Evolutionary conservation across 2,329 filamentous ascomycete genomes (phyloP), one percentile per base, ranked within the genome.

Genomic region (Lachnellula occidentalis): DNA sequence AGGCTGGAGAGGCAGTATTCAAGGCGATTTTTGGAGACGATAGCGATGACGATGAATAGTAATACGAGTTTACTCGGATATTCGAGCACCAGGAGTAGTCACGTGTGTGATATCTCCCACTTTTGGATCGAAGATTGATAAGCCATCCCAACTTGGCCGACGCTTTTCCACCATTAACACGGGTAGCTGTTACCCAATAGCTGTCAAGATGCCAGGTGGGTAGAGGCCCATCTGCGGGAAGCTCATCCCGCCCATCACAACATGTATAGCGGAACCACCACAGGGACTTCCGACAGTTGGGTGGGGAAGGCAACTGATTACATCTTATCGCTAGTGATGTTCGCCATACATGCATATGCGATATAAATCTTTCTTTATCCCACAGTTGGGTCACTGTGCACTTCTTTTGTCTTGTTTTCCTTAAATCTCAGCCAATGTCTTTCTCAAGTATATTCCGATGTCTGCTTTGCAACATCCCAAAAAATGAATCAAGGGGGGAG

Each of bases 21-120:
- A 89, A 83, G 62, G 89, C 90, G n/a, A 91, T 97, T 31, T 97
- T 97, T 78, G 92, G 92, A 5, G 90, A 91, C 68, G 88, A 88
- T 66, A 86, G 87, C 60, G 87, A 90, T 63, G 86, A 90, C 43
- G 67, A 67, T 34, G 53, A 60, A 36, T 50, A 36, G 21, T 49
- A 19, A 43, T 11, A 34, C 27, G 19, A 12, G 41, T 41, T 12
- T 47, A 27, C n/a, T 41, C n/a, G 12, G 12, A 43, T 19, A 21
- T 43, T 7, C n/a, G 12, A 22, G 19, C 7, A 17, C 17, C 17
- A 21, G 21, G 19, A 14, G 1, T 43, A 31, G 15, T 24, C 47
- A 49, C 47, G 47, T 49, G 47, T 22, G 8, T 19, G 15, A 17
- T 24, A 7, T 15, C 47, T 41, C 47, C 47, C 47, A 49, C 47